Percentiles rank a stretch among this genome's conserved stretches.
Evolutionary conservation across 2,329 filamentous ascomycete species (phyloP).

Genomic region (Colletotrichum siamense): DNA sequence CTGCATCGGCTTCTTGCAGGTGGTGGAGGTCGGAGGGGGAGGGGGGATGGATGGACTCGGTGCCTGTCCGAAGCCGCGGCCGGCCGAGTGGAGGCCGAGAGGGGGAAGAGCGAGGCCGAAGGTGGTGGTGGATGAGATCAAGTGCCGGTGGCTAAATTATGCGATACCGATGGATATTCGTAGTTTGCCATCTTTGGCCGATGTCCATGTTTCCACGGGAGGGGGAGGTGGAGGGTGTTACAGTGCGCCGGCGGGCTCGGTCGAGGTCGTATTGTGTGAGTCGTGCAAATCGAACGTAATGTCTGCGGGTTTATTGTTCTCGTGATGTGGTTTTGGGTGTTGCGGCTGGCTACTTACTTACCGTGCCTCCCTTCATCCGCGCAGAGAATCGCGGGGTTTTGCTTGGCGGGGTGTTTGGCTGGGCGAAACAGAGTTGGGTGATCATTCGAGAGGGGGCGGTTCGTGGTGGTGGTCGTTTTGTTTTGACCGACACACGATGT

Average conservation of each 20-base stretch:
- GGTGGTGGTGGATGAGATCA: background rate
- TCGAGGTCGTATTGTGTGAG: background rate
- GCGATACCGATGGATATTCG: background rate
- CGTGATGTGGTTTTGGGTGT: background rate
- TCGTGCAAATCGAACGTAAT: background rate
- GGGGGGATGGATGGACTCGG: background rate
- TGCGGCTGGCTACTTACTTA: background rate
- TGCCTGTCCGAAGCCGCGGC: background rate
- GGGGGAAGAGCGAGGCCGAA: background rate
- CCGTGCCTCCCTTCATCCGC: background rate
- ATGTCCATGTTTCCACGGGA: background rate
- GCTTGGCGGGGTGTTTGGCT: constrained; percentile 10
- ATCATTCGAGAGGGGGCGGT: background rate
- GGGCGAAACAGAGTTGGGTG: background rate
- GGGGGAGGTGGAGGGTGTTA: background rate
- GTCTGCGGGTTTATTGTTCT: background rate
- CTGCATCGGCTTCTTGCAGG: background rate
- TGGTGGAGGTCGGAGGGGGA: background rate
- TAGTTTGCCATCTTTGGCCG: background rate
- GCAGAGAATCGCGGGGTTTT: background rate
- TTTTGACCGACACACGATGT: background rate
- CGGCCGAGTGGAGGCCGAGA: background rate
- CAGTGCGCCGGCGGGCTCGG: background rate
- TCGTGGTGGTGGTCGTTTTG: background rate
- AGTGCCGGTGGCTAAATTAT: background rate